Evolutionary conservation across 371 early-diverging fungal genomes (phyloP).

Genomic region (Rhizopus microsporus): DNA sequence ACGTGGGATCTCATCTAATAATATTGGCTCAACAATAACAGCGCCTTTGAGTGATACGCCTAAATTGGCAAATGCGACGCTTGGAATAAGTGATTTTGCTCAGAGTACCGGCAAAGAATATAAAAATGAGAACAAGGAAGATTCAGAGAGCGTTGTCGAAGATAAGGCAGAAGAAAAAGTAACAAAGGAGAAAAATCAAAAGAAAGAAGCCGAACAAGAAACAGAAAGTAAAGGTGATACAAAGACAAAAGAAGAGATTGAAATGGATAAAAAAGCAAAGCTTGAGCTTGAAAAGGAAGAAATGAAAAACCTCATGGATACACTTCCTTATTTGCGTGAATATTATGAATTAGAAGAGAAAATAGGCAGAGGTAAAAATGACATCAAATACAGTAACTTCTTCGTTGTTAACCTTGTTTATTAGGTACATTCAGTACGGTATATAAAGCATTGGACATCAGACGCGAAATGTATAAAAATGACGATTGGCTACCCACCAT

Average conservation of each 20-base stretch:
- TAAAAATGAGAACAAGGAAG: not conserved
- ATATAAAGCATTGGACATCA: slow-evolving; percentile 88
- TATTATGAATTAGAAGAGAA: slow-evolving; percentile 1
- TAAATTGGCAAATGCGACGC: not conserved
- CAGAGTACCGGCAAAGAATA: too few relatives aligned
- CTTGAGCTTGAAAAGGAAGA: slow-evolving; percentile 2
- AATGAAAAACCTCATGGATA: not conserved
- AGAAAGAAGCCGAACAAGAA: too few relatives aligned
- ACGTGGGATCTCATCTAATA: too few relatives aligned
- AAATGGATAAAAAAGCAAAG: not conserved
- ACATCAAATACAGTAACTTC: not conserved
- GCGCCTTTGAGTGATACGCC: not conserved
- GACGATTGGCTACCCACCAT: slow-evolving; percentile 16
- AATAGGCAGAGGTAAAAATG: not conserved
- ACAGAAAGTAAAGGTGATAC: not conserved
- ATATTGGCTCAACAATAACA: not conserved
- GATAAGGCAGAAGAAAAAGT: not conserved
- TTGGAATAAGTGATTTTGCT: not conserved
- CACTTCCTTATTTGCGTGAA: not conserved
- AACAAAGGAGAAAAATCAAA: not conserved
- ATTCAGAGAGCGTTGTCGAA: not conserved
- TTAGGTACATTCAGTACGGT: slow-evolving; percentile 86
- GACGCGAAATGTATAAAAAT: slow-evolving; percentile 72
- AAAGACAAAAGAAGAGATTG: not conserved
- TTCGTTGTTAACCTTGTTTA: slow-evolving; percentile 36